Evolutionary conservation across 2,329 filamentous ascomycete species (phyloP).

Genomic region (Phyllosticta citrichinensis): DNA sequence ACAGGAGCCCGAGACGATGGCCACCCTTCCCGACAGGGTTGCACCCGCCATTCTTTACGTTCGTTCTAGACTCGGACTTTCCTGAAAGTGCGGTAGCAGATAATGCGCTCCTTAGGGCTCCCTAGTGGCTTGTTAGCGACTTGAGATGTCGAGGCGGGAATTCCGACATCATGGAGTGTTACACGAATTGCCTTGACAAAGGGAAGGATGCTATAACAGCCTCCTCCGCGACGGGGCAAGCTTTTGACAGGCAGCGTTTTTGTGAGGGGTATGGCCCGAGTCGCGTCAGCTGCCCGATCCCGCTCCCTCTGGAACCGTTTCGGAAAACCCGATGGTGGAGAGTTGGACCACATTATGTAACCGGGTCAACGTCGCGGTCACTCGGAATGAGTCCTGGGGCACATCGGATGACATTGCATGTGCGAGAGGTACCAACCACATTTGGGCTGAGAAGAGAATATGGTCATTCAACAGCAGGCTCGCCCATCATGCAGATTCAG

Average conservation of each 20-base stretch:
- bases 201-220: neutral
- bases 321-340: neutral
- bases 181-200: neutral
- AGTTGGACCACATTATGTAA: neutral
- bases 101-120: neutral
- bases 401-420: neutral
- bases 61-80: neutral
- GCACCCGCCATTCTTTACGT: slow-evolving; percentile 1
- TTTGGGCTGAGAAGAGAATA: neutral
- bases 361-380: neutral
- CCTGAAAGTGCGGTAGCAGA: neutral
- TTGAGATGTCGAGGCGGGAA: neutral
- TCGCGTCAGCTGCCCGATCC: neutral
- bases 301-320: neutral
- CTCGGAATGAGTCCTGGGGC: neutral
- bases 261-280: neutral
- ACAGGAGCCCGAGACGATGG: slow-evolving; percentile 35
- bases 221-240: neutral
- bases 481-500: too few relatives aligned
- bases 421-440: neutral
- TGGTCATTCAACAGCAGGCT: neutral
- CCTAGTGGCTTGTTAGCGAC: neutral
- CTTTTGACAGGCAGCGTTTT: neutral
- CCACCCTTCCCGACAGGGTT: slow-evolving; percentile 17
- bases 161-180: neutral